Evolutionary conservation across 345 rosid species (phyloP).

Genomic region (Sonneratia alba): DNA sequence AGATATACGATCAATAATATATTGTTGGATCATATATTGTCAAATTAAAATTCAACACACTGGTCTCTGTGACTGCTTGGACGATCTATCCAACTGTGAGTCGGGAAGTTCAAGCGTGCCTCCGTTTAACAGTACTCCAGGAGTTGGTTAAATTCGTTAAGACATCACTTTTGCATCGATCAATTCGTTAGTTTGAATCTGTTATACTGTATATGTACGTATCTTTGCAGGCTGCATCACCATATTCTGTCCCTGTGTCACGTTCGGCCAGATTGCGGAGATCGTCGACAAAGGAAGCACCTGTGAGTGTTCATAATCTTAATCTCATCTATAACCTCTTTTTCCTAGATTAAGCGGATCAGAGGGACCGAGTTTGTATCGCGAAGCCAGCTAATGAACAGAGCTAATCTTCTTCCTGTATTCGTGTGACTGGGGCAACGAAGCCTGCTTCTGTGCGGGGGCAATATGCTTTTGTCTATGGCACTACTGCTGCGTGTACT

Average conservation of each 20-base stretch:
- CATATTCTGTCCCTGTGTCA: slow-evolving; percentile 11
- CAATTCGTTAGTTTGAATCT: neutral
- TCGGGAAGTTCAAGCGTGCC: neutral
- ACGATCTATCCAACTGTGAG: slow-evolving; percentile 14
- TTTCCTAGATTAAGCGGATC: too few species aligned
- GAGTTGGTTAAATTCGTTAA: too few species aligned
- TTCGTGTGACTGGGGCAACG: too few species aligned
- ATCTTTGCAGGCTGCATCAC: slow-evolving; percentile 4
- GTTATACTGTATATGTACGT: too few species aligned
- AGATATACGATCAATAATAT: too few species aligned
- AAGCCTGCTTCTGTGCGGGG: slow-evolving; percentile 10
- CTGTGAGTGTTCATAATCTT: slow-evolving; percentile 1
- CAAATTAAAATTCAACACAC: neutral
- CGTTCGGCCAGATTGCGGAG: slow-evolving; percentile 13
- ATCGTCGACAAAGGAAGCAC: slow-evolving; percentile 13
- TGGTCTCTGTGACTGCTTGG: slow-evolving; percentile 8
- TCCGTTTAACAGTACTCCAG: too few species aligned
- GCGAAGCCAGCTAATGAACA: neutral
- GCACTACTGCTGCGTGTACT: neutral
- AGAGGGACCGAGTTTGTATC: too few species aligned
- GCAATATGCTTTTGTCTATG: neutral
- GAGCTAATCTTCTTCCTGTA: neutral
- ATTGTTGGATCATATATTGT: too few species aligned
- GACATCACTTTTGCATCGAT: too few species aligned
- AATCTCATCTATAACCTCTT: neutral